Base-by-base conservation (phyloP, 1,139 yeast species). In the Sugiyamaella xylanicola region DNA sequence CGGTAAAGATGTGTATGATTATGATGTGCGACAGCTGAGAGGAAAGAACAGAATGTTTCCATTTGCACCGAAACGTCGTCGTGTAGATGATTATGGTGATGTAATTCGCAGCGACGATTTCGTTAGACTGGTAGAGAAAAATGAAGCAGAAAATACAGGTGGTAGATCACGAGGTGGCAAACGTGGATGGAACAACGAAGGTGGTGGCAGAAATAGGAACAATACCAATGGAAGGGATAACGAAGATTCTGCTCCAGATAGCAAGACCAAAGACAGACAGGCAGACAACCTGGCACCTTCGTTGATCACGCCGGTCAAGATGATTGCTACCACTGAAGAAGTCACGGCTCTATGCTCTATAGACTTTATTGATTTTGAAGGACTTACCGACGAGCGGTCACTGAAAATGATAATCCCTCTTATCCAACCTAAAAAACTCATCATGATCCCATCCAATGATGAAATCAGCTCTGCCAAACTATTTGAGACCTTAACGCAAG, bases 21-120 rank as follows among this genome's bases (percentile, higher is more conserved):
- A 83, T 48, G 84, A 81, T 63, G 81, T 87, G 16, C 78, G 86
- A n/a, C 72, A 75, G 50, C 74, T 84, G 36, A 80, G 80, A 59
- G 83, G 86, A 3, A 79, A 75, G 74, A 85, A 86, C 56, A 83
- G 86, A 47, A 86, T 87, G 87, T 92, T 91, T 65, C 98, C 96
- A 8, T 84, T 77, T 63, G 74, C 80, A 9, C 79, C 81, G 1
- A 76, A 77, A 25, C 81, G 83, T 60, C 77, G 79, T 25, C 82
- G 85, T 61, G 75, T 78, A 48, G 98, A 93, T 68, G 98, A 92
- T 64, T 93, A 92, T 68, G 98, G 98, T 22, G 86, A 83, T 57
- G 73, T 85, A 1, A 82, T 88, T 35, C 81, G 84, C 56, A 75
- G 76, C 42, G 82, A 84, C 42, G 88, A 87, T 63, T 89, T 86